Evolutionary conservation across 768 basidiomycete genomes (phyloP), one percentile per base, ranked within the genome.

Genomic region (Suillus bovinus): DNA sequence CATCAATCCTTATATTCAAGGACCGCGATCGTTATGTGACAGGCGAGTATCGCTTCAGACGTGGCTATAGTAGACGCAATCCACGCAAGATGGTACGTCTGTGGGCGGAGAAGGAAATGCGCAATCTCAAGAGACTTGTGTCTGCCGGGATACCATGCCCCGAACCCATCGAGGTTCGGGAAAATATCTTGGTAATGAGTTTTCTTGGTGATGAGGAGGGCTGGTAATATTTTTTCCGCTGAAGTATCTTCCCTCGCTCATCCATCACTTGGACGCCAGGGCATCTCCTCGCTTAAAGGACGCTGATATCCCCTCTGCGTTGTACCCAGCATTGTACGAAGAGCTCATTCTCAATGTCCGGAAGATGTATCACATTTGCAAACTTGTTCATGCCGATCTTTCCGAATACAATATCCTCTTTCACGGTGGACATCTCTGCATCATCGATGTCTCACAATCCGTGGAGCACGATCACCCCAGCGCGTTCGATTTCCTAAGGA

Each of bases 51-150:
- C 88, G 97, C n/a, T 99, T 99, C 79, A 83, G 93, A 54, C 84
- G 89, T 61, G 96, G 96, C 29, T 94, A 94, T 75, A 88, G 86
- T 69, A 88, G 89, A 61, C 87, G 84, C 64, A 99, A 99, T 72
- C 96, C 97, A 17, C 86, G 97, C 31, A 99, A 99, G 78, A 99
- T 99, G 96, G 96, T 99, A 22, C 84, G 94, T 17, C 76, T 99
- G 4, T 99, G 97, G 97, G 97, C 97, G 2, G 97, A 99, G 76
- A 99, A 99, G 78, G 97, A 99, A 75, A 91, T 98, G 90, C 87
- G 97, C 27, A 99, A 99, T 72, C 78, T 99, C 64, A 89, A 90
- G 71, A 84, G 97, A 36, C 77, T 99, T 52, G 81, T 84, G 10
- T 77, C 87, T n/a, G 93, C 93, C 22, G 95, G 92, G 0, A 85